Evolutionary conservation across 805 yeast genomes (phyloP).

Genomic region (Cyberlindnera suaveolens): DNA sequence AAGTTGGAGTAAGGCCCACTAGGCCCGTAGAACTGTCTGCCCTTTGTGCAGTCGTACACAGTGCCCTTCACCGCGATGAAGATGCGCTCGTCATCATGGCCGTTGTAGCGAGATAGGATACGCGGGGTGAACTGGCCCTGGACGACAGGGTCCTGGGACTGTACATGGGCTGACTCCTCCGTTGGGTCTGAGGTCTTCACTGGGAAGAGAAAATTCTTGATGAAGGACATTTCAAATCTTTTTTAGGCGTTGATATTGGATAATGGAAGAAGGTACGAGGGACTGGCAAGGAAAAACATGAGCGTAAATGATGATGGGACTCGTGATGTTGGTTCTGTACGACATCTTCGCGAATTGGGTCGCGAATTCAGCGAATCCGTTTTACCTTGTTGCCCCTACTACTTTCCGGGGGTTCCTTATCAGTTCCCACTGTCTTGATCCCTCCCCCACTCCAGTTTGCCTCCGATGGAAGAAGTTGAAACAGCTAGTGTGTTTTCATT

Average conservation of each 20-base stretch:
- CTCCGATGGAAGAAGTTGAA: too few relatives aligned
- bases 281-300: too few relatives aligned
- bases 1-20: constrained; percentile 91
- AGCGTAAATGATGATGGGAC: too few relatives aligned
- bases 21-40: constrained; percentile 88
- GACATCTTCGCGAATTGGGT: too few relatives aligned
- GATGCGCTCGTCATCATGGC: constrained; percentile 72
- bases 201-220: constrained; percentile 23
- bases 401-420: too few relatives aligned
- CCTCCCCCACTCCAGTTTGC: too few relatives aligned
- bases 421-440: too few relatives aligned
- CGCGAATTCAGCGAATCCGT: too few relatives aligned
- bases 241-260: neutral
- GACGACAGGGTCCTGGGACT: constrained; percentile 30
- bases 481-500: too few relatives aligned
- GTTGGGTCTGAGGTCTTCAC: constrained; percentile 22
- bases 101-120: constrained; percentile 70
- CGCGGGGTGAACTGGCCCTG: constrained; percentile 62
- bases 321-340: too few relatives aligned
- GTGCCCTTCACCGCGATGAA: constrained; percentile 80
- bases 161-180: constrained; percentile 4
- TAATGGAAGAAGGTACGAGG: too few relatives aligned
- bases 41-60: constrained; percentile 77
- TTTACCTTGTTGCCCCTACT: too few relatives aligned
- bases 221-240: constrained; percentile 18